phyloP scores from a whole-genome alignment of 371 early-diverging fungal genomes.

The Cokeromyces recurvatus region DNA sequence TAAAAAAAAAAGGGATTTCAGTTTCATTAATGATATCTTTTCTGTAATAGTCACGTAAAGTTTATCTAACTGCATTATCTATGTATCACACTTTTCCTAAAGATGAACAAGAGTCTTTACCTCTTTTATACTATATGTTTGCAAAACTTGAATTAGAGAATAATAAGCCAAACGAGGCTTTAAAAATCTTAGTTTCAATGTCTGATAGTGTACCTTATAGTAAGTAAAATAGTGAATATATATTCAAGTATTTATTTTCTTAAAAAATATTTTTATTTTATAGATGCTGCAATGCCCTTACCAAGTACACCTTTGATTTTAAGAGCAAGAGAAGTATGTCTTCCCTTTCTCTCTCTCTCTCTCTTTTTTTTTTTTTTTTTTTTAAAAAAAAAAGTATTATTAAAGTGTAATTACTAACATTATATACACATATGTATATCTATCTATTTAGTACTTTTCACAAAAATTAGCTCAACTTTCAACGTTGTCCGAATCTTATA shows the following conservation, averaged over 20 bases:
- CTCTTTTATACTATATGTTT: constrained; percentile 50
- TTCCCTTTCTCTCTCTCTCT: too few relatives aligned
- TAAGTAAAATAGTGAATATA: constrained; percentile 2
- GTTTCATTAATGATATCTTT: too few relatives aligned
- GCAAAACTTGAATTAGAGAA: constrained; percentile 56
- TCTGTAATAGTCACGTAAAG: constrained; percentile 59
- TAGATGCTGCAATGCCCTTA: constrained; percentile 17
- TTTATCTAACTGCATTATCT: constrained; percentile 54
- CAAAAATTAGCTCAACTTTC: constrained; percentile 26
- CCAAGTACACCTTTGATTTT: constrained; percentile 34
- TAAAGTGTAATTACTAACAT: too few relatives aligned
- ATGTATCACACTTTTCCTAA: too few relatives aligned
- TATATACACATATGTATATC: too few relatives aligned
- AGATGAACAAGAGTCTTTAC: constrained; percentile 31
- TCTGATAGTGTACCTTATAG: constrained; percentile 25
- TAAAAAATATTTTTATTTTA: too few relatives aligned
- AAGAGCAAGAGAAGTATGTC: constrained; percentile 44
- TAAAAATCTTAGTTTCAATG: constrained; percentile 43
- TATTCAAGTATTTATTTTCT: neutral
- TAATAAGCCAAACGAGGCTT: constrained; percentile 38
- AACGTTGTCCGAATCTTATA: constrained; percentile 17
- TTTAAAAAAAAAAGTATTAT: too few relatives aligned
- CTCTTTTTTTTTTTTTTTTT: too few relatives aligned
- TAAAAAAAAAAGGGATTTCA: too few relatives aligned
- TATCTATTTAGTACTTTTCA: constrained; percentile 16